Base-by-base conservation (phyloP, 2,329 filamentous ascomycete species). In the Arthroderma sp. region DNA sequence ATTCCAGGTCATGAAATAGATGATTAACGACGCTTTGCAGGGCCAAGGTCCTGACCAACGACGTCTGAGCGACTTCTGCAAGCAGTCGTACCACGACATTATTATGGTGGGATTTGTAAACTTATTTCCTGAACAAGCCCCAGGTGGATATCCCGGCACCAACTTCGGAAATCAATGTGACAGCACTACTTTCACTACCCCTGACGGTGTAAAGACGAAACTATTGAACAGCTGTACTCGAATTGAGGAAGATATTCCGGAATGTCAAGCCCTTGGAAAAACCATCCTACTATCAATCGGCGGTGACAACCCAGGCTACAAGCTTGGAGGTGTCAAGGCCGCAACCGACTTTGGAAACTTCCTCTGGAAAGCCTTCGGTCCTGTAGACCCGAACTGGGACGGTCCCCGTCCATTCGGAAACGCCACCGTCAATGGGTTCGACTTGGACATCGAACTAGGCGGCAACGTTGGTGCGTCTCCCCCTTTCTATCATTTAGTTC, bases 101-200 rank as follows among this genome's bases (percentile, higher is more conserved):
- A 72, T 78, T 55, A 72, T 70, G 48, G 57, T 78, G 47, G 72
- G 62, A 3, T 78, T 78, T 51, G 62, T 78, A 45, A 73, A 73
- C 50, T 51, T 61, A 34, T 77, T 77, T 52, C 74, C 75, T 0
- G 62, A 69, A 43, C 61, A 67, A 38, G 54, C 55, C 29, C 48
- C 56, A 11, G 65, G 62, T 34, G 68, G 66, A 32, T 74, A 65
- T 49, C 74, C 74, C 4, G 67, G 64, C 7, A 69, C 66, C 8
- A 75, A 78, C 60, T 77, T 77, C 53, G 74, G 70, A 49, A 75
- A 73, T 52, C 71, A 73, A 36, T 77, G 74, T 32, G 22, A 31
- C 50, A 63, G 63, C 48, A 61, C 58, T 5, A 47, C 52, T 9
- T 58, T 57, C 5, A 73, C 66, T 52, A 54, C 54, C 27, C 55